Percentiles rank a stretch among this genome's conserved stretches.
These are phyloP conservation scores for Corynascus novoguineensis DNA, from an alignment of 495 filamentous ascomycete species.

Conservation along the genomic window DNA sequence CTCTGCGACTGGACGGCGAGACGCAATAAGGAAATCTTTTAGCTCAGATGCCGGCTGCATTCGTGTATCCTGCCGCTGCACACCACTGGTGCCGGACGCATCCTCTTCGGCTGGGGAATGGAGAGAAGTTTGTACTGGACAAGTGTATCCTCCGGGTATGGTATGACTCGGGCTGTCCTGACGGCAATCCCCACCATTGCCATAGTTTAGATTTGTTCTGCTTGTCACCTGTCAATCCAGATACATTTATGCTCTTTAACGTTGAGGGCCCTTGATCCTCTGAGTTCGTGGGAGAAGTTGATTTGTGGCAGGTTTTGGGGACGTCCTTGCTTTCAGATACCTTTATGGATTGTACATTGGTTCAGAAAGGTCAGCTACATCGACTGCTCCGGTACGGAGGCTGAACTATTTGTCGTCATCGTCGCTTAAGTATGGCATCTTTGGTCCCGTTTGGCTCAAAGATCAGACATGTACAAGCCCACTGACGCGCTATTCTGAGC, in stretches of 20 bases:
- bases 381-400: slow-evolving; percentile 49
- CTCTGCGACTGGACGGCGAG: slow-evolving; percentile 43
- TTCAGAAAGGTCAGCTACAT: slow-evolving; percentile 44
- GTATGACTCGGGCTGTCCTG: slow-evolving; percentile 31
- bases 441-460: slow-evolving; percentile 29
- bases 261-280: slow-evolving; percentile 16
- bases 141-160: slow-evolving; percentile 35
- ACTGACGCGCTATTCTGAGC: slow-evolving; percentile 31
- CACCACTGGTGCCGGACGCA: slow-evolving; percentile 34
- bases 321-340: slow-evolving; percentile 32
- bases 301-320: slow-evolving; percentile 25
- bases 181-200: slow-evolving; percentile 34
- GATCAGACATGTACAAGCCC: slow-evolving; percentile 28
- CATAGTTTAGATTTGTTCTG: slow-evolving; percentile 34
- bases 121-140: slow-evolving; percentile 29
- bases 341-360: slow-evolving; percentile 42
- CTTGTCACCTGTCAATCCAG: slow-evolving; percentile 29
- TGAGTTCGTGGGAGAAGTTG: background rate
- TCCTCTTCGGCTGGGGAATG: slow-evolving; percentile 36
- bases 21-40: slow-evolving; percentile 47
- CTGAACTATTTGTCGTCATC: slow-evolving; percentile 39
- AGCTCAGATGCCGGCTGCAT: slow-evolving; percentile 51
- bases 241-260: slow-evolving; percentile 35
- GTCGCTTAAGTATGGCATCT: slow-evolving; percentile 27
- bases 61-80: slow-evolving; percentile 39